These are phyloP conservation scores for Botrytis sinoallii DNA, from an alignment of 2,329 filamentous ascomycete genomes.

Conservation along the genomic window DNA sequence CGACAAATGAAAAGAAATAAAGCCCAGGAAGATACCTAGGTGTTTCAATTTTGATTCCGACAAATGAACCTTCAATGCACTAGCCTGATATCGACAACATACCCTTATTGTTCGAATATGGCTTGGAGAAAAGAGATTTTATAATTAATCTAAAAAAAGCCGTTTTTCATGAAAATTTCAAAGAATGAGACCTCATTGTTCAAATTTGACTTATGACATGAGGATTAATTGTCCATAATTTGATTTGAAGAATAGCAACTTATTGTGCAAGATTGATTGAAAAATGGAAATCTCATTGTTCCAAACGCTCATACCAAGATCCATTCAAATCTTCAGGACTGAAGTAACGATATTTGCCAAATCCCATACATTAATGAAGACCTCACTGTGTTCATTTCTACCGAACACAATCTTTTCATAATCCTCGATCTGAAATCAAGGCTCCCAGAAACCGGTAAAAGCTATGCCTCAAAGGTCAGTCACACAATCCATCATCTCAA, in stretches of 20 bases:
- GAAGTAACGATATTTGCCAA: no score
- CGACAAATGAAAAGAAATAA: not conserved
- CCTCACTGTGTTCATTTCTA: fast-evolving
- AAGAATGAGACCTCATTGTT: not conserved
- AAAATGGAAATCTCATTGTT: not conserved
- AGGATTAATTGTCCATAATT: no score
- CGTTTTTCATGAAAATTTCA: not conserved
- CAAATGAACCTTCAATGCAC: not conserved
- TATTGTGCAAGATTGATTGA: not conserved
- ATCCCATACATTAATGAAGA: no score
- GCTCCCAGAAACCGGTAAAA: not conserved
- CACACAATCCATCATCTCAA: not conserved
- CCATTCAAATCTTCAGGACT: not conserved
- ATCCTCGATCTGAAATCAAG: not conserved
- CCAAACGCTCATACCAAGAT: not conserved
- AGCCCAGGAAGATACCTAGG: not conserved
- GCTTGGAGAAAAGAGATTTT: no score
- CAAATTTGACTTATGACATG: no score
- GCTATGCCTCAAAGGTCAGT: not conserved
- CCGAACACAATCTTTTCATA: not conserved
- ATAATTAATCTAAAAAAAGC: no score
- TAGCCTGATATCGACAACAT: not conserved
- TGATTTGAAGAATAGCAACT: not conserved
- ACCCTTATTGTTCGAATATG: not conserved
- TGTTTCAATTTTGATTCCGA: not conserved